Evolutionary conservation across 164 flowering plant species (phyloP).

Genomic region (Vitis rupestris): DNA sequence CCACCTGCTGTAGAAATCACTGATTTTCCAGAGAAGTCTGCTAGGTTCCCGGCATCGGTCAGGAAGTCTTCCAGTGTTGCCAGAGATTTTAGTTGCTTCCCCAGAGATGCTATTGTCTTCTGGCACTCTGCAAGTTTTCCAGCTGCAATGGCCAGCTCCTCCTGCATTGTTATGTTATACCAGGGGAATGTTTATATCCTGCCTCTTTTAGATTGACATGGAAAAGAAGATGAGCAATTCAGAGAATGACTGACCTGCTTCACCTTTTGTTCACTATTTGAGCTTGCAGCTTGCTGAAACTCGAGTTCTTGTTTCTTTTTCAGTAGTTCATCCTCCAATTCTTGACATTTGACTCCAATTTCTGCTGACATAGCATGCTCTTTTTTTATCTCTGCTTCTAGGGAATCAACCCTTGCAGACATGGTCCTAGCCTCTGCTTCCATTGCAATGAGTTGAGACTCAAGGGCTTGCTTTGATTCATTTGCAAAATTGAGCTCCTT

Average conservation of each 20-base stretch:
- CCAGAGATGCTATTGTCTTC: conserved; percentile 84
- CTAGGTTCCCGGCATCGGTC: conserved; percentile 51
- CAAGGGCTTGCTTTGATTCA: conserved; percentile 45
- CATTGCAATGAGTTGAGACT: conserved; percentile 42
- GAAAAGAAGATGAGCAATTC: not conserved
- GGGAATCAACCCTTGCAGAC: conserved; percentile 38
- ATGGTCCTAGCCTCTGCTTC: conserved; percentile 49
- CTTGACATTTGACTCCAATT: conserved; percentile 35
- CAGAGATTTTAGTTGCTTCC: conserved; percentile 71
- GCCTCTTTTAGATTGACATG: not conserved
- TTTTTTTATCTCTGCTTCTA: conserved; percentile 49
- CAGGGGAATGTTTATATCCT: no score
- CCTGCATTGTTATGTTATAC: conserved; percentile 38
- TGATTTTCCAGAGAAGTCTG: conserved; percentile 34
- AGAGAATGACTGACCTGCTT: conserved; percentile 50
- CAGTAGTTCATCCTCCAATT: conserved; percentile 53
- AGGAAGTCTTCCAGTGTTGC: conserved; percentile 85
- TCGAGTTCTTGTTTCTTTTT: conserved; percentile 42
- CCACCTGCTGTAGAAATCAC: conserved; percentile 12
- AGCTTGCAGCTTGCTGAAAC: conserved; percentile 24
- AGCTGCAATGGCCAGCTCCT: conserved; percentile 75
- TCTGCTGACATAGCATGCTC: conserved; percentile 50
- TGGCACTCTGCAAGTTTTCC: conserved; percentile 92
- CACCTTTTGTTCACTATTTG: conserved; percentile 47
- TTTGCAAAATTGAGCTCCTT: conserved; percentile 39